Evolutionary conservation across 495 filamentous ascomycete species (phyloP), one percentile per base, ranked within the genome.

Genomic region (Hamigera avellanea): DNA sequence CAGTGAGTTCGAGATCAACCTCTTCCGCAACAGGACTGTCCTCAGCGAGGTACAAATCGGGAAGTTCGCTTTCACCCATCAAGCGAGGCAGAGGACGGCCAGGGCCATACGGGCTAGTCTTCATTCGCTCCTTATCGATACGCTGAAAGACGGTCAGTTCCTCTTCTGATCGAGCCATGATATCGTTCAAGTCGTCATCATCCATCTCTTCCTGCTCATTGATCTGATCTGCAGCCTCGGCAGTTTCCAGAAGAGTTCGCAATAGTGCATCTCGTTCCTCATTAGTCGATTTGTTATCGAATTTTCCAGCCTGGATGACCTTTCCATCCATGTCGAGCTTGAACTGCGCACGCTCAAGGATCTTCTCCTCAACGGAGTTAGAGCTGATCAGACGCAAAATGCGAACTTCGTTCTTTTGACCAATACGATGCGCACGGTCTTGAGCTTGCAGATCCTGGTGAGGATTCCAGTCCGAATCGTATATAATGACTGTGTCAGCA

Each of bases 281-380:
- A 50, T 95, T 93, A 9, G 91, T 95, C 1, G 91, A 98, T 56
- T 96, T 98, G 62, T 98, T 98, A 49, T 98, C 91, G 62, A 98
- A 98, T 45, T 93, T 91, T 72, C 91, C 91, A 32, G 91, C 91
- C 55, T 98, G 91, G 43, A 98, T 98, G 48, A 98, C 87, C 65
- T 98, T 98, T 54, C 91, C 93, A 53, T 98, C 91, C 79, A 98
- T 94, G 55, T 96, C 89, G 36, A 98, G 75, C 72, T 98, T 98
- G 68, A 79, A 98, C 52, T 95, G 81, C 1, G 91, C 91, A 43
- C 89, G 83, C 62, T 96, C 93, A 25, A 98, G 66, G 53, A 98
- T 98, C 67, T 96, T 95, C 60, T 98, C 91, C 61, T 98, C 91
- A 13, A 98, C 86, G 1, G 93, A 96, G 47, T 93, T 93, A 3